Evolutionary conservation across 2,329 filamentous ascomycete genomes (phyloP), one percentile per base, ranked within the genome.

Genomic region (Juglanconis juglandina): DNA sequence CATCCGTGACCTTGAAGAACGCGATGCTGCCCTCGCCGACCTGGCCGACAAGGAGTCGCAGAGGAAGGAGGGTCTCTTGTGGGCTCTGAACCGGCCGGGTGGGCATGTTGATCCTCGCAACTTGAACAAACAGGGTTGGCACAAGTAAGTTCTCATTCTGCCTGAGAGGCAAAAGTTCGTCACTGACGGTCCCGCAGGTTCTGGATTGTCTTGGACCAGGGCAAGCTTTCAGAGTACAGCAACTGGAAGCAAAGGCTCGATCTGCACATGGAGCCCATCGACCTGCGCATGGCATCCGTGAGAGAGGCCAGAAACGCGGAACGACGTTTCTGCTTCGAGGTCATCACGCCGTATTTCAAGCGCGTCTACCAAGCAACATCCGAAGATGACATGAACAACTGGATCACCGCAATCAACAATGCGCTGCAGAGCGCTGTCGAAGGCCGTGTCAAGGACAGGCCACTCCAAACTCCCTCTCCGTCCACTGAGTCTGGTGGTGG

Each of bases 191-290:
- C 46, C 4, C 3, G 11, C 68, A 96, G 92, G 71, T 99, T 98
- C 76, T 99, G 95, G 95, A 96, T 99, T 65, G 95, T 99, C 2
- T 81, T 99, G 49, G 96, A 98, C 72, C 93, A 96, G 74, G 95
- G 95, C 32, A 96, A 95, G 72, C 82, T 99, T 14, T 97, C 94
- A 1, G 95, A 99, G 71, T 99, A 99, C 75, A 96, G 93, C 72
- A 98, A 99, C 73, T 99, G 95, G 95, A 99, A 99, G 76, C 92
- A 99, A 72, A 94, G 87, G 72, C 84, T 99, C 32, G 95, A 99
- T 74, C 80, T 98, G 33, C 96, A 99, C 72, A 98, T 96, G 87
- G 95, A 98, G 2, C 95, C 95, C 0, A 98, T 99, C 66, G 96
- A 99, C 73, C 80, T 99, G 50, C 90, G 95, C 41, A 95, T 98